Percentiles rank a stretch among this genome's conserved stretches.
These are phyloP conservation scores for Termitomyces titanicus DNA, from an alignment of 768 basidiomycete species.

Conservation along the genomic window DNA sequence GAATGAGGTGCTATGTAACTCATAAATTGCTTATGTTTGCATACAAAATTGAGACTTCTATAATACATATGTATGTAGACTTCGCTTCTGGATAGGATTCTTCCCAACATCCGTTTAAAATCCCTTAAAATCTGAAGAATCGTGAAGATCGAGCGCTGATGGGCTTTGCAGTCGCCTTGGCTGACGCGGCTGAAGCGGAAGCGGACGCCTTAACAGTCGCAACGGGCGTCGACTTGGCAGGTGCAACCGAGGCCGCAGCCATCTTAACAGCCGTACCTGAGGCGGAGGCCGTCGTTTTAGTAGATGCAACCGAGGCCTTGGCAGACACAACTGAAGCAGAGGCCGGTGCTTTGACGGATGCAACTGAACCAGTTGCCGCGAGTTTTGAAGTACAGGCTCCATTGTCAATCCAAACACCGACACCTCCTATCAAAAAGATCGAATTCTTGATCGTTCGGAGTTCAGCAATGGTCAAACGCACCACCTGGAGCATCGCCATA, in stretches of 20 bases:
- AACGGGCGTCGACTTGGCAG: neutral
- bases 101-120: too few relatives aligned
- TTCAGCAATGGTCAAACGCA: slow-evolving; percentile 3
- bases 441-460: neutral
- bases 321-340: neutral
- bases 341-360: neutral
- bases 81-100: too few relatives aligned
- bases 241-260: neutral
- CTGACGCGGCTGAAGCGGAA: too few relatives aligned
- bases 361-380: neutral
- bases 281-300: neutral
- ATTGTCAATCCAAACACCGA: slow-evolving; percentile 31
- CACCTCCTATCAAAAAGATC: slow-evolving; percentile 17
- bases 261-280: too few relatives aligned
- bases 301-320: neutral
- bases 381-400: slow-evolving; percentile 24
- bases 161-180: neutral
- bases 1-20: neutral
- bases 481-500: slow-evolving; percentile 29
- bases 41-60: neutral
- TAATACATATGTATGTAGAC: too few relatives aligned
- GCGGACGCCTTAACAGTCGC: too few relatives aligned
- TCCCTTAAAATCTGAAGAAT: slow-evolving; percentile 10
- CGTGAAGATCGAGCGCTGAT: slow-evolving; percentile 2
- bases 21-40: neutral